Percentiles rank a stretch among this genome's conserved stretches.
Conservation (phyloP, 78 protist genomes). For the slime mould (Dictyostelium discoideum) region DNA sequence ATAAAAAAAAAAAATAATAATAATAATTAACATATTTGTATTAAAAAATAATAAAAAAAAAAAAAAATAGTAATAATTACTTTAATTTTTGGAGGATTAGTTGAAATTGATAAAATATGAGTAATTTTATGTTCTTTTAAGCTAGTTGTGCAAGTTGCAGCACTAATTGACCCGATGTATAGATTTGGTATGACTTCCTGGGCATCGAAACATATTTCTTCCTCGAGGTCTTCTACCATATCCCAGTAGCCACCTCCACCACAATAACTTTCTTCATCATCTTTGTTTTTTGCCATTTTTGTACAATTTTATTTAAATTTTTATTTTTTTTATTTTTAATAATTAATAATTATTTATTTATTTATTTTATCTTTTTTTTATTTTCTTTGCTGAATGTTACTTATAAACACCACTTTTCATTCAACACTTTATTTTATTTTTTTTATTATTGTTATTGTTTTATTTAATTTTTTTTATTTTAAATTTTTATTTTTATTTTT, state of each 20-base stretch:
- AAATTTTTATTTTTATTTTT: background rate
- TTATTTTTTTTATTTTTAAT: background rate
- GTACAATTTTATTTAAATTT: background rate
- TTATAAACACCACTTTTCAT: background rate
- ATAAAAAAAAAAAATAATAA: background rate
- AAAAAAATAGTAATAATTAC: background rate
- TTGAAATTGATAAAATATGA: conserved; percentile 59
- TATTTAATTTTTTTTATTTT: too few relatives aligned
- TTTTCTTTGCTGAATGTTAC: background rate
- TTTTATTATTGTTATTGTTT: background rate
- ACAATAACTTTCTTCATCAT: conserved; percentile 18
- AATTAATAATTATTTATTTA: background rate
- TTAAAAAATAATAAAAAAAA: background rate
- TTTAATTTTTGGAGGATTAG: conserved; percentile 49
- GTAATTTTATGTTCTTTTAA: conserved; percentile 50
- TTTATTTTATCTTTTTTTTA: background rate
- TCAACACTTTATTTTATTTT: background rate
- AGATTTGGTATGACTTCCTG: conserved; percentile 64
- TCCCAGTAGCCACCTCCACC: conserved; percentile 55
- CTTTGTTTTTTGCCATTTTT: background rate
- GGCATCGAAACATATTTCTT: conserved; percentile 51
- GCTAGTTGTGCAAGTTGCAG: background rate
- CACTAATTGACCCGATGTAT: conserved; percentile 55
- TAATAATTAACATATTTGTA: background rate
- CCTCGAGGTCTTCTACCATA: conserved; percentile 43